phyloP scores from a whole-genome alignment of 106 monocot genomes.

The Gastrodia elata region DNA sequence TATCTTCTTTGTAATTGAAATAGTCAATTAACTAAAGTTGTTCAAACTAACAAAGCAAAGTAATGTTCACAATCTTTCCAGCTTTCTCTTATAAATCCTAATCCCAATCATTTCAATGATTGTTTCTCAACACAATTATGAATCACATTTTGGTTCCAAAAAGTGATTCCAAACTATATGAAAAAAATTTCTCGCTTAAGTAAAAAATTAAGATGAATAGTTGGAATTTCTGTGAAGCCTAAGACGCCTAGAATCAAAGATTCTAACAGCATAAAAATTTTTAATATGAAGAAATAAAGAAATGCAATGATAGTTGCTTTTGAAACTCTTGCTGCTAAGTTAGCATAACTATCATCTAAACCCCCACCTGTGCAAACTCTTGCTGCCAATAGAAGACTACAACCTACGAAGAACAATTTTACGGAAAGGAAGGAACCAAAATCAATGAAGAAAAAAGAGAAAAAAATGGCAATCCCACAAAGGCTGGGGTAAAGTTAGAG shows the following conservation, averaged over 20 bases:
- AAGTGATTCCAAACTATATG: background rate
- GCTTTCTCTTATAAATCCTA: background rate
- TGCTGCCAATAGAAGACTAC: background rate
- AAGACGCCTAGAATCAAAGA: too few species aligned
- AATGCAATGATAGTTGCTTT: background rate
- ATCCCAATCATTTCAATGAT: background rate
- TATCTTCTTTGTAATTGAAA: background rate
- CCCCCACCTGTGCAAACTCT: background rate
- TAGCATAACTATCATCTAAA: background rate
- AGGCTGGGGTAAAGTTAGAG: background rate
- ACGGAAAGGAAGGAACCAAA: background rate
- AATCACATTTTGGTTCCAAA: background rate
- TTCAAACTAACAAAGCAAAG: background rate
- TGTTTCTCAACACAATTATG: background rate
- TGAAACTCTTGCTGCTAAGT: background rate
- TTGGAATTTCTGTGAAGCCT: too few species aligned
- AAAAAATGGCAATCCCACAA: background rate
- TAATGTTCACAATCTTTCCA: background rate
- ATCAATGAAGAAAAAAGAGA: background rate
- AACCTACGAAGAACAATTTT: background rate
- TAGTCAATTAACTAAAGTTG: background rate
- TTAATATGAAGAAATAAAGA: background rate
- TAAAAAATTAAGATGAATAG: background rate
- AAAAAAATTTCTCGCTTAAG: background rate
- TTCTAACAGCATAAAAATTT: too few species aligned